Conservation (phyloP, 2,329 filamentous ascomycete species). For the Claviceps africana region DNA sequence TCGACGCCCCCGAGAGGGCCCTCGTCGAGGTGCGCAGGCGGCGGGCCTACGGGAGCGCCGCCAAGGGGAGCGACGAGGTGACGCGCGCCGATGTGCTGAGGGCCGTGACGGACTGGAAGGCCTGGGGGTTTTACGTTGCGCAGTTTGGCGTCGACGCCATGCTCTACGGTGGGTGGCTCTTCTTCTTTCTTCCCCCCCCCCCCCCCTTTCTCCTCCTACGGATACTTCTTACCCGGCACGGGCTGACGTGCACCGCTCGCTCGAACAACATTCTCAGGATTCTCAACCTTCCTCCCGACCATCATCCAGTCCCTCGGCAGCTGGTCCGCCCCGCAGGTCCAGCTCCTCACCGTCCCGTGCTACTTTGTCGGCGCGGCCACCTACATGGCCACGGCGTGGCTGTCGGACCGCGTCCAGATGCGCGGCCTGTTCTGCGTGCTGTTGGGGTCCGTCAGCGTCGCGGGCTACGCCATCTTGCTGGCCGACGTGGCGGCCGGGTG, state of each 20-base stretch:
- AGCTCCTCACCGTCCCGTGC: conserved; percentile 66
- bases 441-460: conserved; percentile 47
- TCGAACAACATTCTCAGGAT: conserved; percentile 52
- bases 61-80: conserved; percentile 30
- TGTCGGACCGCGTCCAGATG: conserved; percentile 53
- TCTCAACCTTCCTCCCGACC: conserved; percentile 63
- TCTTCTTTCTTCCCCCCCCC: neutral
- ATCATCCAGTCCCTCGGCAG: conserved; percentile 57
- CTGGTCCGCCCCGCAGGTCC: conserved; percentile 51
- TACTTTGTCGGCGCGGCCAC: conserved; percentile 58
- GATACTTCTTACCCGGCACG: neutral
- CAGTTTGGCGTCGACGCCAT: conserved; percentile 66
- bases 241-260: neutral
- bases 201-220: neutral
- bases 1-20: conserved; percentile 46
- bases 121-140: conserved; percentile 53
- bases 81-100: conserved; percentile 47
- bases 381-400: conserved; percentile 50
- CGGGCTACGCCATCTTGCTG: conserved; percentile 57
- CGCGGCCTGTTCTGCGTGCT: conserved; percentile 51
- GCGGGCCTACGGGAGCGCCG: conserved; percentile 34
- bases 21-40: conserved; percentile 36
- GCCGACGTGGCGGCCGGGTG: conserved; percentile 44
- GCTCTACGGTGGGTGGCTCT: conserved; percentile 41
- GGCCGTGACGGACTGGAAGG: conserved; percentile 62